phyloP scores from a whole-genome alignment of 345 rosid species.

The Eucalyptus curtisii region DNA sequence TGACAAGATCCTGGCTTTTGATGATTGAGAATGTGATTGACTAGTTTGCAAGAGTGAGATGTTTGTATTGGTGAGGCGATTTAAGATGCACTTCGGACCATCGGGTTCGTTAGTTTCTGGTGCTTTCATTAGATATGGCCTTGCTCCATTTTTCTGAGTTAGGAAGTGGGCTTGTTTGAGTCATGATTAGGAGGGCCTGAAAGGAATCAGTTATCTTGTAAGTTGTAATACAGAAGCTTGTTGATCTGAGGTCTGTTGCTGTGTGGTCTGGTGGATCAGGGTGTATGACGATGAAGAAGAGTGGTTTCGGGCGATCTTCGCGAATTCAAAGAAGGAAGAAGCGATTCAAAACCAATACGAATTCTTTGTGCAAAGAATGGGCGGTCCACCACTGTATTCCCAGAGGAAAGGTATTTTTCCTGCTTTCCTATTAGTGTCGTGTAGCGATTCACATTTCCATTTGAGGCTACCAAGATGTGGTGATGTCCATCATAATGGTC shows the following conservation, averaged over 20 bases:
- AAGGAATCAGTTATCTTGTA: neutral
- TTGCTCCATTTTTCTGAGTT: neutral
- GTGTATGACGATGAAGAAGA: constrained; percentile 83
- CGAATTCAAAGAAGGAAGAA: constrained; percentile 68
- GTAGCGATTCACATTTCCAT: neutral
- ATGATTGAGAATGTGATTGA: neutral
- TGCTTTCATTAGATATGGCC: neutral
- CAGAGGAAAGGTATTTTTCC: constrained; percentile 32
- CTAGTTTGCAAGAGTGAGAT: neutral
- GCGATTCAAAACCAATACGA: constrained; percentile 88
- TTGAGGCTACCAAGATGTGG: neutral
- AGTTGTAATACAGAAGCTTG: neutral
- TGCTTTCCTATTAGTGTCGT: neutral
- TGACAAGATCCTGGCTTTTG: neutral
- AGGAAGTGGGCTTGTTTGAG: neutral
- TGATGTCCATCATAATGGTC: neutral
- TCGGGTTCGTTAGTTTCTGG: neutral
- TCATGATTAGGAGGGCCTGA: neutral
- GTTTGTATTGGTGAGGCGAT: neutral
- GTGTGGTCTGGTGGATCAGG: constrained; percentile 13
- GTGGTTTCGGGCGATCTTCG: constrained; percentile 76
- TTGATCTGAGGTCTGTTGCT: neutral
- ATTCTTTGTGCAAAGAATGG: constrained; percentile 93
- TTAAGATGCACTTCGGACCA: neutral
- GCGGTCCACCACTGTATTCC: constrained; percentile 83